Base-by-base conservation (phyloP, 768 basidiomycete species). In the Suillus brevipes region DNA sequence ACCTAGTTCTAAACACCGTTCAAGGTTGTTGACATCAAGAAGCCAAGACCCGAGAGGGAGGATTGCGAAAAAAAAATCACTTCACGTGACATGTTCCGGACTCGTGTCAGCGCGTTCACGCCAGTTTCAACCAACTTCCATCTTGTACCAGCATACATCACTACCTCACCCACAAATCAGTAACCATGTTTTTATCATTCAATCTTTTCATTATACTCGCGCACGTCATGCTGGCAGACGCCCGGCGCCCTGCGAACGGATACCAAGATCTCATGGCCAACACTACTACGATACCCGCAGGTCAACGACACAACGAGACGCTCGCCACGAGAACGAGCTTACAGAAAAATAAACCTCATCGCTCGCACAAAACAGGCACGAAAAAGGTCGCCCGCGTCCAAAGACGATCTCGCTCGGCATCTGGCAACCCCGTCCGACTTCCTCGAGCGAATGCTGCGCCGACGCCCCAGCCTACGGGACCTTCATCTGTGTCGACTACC, bases 401-500 rank as follows among this genome's bases (percentile, higher is more conserved):
- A 37, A 13, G 52, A 58, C 28, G 40, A 0, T 43, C 65, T 13
- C 23, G 34, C 40, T 23, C 16, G 36, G 12, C 28, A 25, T 12
- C 38, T 23, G n/a, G 10, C 18, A 40, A 23, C 16, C 9, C 14
- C 25, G 23, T 23, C 57, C 38, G 16, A 18, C 23, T 0, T 40
- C 14, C 37, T 40, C 56, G 25, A 58, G 74, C 64, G 40, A 65
- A 75, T 40, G 68, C 64, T 7, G 65, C 69, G 23, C 82, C 81
- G 0, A 82, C 81, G 2, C 81, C 81, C 4, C 72, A 75, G 53
- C 80, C 81, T 3, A 82, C 81, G 1, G 80, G 79, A 2, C 63
- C 66, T 0, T 63, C 77, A 2, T 77, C 77, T 0, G 8, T 67
- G 7, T 65, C 69, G 31, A 81, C 78, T 6, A 82, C 79, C 0